Evolutionary conservation across 331 rosid species (phyloP).

Genomic region (Quercus phellos): DNA sequence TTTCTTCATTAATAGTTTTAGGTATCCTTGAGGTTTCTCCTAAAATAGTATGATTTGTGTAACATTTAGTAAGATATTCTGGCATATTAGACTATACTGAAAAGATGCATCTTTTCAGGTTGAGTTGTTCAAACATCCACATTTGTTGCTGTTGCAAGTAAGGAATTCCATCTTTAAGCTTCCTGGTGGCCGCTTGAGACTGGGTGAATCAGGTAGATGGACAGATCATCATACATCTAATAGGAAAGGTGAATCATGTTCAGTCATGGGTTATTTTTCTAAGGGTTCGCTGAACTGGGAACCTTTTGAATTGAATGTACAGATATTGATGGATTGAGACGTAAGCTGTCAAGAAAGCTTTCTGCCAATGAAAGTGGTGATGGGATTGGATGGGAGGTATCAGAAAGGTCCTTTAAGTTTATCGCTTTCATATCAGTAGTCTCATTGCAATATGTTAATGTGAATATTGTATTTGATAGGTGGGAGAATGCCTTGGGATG

Average conservation of each 20-base stretch:
- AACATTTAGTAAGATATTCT: not conserved
- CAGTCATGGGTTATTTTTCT: not conserved
- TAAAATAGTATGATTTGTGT: not conserved
- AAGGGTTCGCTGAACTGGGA: constrained; percentile 1
- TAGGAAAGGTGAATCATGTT: not conserved
- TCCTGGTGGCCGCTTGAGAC: constrained; percentile 90
- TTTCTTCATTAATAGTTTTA: not conserved
- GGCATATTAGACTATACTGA: constrained; percentile 12
- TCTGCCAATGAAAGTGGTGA: constrained; percentile 39
- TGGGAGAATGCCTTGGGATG: constrained; percentile 78
- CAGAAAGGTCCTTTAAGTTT: not conserved
- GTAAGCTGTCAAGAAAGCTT: constrained; percentile 73
- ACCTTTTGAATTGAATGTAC: constrained; percentile 18
- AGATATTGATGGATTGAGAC: constrained; percentile 76
- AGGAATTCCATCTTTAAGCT: constrained; percentile 71
- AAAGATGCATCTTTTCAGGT: constrained; percentile 45
- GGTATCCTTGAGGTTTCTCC: not conserved
- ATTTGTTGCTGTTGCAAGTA: constrained; percentile 71
- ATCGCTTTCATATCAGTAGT: not conserved
- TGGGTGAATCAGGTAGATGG: constrained; percentile 73
- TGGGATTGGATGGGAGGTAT: constrained; percentile 86
- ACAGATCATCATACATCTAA: not conserved
- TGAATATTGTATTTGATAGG: constrained; percentile 41
- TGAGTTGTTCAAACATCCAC: constrained; percentile 92
- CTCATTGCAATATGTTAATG: not conserved